phyloP scores from a whole-genome alignment of 2,329 filamentous ascomycete species.

The Neofusicoccum umdonicola region DNA sequence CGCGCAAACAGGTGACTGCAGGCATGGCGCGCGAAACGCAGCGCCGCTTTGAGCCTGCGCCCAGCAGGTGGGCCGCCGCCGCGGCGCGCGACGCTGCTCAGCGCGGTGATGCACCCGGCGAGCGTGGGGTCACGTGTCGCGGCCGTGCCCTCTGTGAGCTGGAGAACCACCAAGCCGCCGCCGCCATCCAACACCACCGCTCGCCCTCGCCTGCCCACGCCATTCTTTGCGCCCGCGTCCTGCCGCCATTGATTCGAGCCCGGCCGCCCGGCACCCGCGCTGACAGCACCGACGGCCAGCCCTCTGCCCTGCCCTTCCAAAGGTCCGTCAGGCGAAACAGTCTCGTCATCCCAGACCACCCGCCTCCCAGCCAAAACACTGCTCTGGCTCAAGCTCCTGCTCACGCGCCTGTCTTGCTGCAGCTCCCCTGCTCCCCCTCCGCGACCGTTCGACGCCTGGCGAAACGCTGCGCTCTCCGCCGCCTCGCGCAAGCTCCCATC shows the following conservation, averaged over 20 bases:
- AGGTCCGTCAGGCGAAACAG: slow-evolving; percentile 16
- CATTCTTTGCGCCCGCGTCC: slow-evolving; percentile 17
- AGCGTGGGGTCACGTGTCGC: background rate
- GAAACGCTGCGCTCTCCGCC: background rate
- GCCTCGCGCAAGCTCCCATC: slow-evolving; percentile 2
- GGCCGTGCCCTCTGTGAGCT: slow-evolving; percentile 6
- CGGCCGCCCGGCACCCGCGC: slow-evolving; percentile 7
- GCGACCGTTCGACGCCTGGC: background rate
- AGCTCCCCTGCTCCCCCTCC: background rate
- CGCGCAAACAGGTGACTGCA: background rate
- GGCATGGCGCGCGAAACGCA: background rate
- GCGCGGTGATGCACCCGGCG: background rate
- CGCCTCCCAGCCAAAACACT: slow-evolving; percentile 12
- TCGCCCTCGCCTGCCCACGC: slow-evolving; percentile 8
- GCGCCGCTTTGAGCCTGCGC: background rate
- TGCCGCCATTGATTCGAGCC: slow-evolving; percentile 10
- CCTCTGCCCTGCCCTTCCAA: background rate
- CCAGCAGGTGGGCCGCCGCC: background rate
- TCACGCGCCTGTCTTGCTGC: slow-evolving; percentile 6
- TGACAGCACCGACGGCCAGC: background rate
- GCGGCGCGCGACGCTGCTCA: background rate
- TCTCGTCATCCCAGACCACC: slow-evolving; percentile 17
- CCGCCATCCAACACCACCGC: slow-evolving; percentile 2
- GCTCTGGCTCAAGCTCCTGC: slow-evolving; percentile 4
- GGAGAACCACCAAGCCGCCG: slow-evolving; percentile 9